These are phyloP conservation scores for Cyclotella kingstonii DNA, from an alignment of 108 stramenopile species.

Conservation along the genomic window DNA sequence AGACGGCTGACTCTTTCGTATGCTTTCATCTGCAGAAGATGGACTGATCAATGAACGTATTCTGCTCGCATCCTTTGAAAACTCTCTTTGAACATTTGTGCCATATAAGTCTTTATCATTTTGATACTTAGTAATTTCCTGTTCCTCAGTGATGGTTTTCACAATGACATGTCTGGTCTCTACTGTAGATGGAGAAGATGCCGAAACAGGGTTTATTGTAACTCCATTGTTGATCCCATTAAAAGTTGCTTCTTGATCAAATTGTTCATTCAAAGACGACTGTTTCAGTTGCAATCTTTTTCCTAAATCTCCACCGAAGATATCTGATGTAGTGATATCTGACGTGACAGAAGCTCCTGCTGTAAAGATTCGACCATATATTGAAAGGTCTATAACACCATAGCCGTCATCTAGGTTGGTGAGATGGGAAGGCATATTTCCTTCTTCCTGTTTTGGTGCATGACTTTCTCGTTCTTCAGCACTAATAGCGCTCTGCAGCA, in stretches of 20 bases:
- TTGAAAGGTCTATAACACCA: conserved; percentile 29
- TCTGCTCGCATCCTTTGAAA: conserved; percentile 9
- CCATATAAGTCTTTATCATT: background rate
- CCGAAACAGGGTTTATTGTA: no score
- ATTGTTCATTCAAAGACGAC: background rate
- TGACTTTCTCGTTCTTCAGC: conserved; percentile 6
- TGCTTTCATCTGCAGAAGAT: conserved; percentile 11
- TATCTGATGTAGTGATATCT: conserved; percentile 44
- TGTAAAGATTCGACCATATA: conserved; percentile 16
- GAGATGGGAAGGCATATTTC: conserved; percentile 1
- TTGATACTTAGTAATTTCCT: conserved; percentile 13
- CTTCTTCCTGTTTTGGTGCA: conserved; percentile 2
- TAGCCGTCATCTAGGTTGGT: conserved; percentile 25
- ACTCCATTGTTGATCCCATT: no score
- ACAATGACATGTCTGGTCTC: no score
- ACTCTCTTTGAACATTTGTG: background rate
- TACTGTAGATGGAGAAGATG: no score
- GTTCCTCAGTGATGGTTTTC: background rate
- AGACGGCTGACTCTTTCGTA: conserved; percentile 5
- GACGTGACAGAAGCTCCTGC: conserved; percentile 37
- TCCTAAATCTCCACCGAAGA: conserved; percentile 37
- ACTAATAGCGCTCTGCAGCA: conserved; percentile 8
- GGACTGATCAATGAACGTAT: conserved; percentile 32
- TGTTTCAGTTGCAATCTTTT: conserved; percentile 3
- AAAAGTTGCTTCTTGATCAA: conserved; percentile 8